Conservation (phyloP, 345 rosid species). For the Physaria fendleri region DNA sequence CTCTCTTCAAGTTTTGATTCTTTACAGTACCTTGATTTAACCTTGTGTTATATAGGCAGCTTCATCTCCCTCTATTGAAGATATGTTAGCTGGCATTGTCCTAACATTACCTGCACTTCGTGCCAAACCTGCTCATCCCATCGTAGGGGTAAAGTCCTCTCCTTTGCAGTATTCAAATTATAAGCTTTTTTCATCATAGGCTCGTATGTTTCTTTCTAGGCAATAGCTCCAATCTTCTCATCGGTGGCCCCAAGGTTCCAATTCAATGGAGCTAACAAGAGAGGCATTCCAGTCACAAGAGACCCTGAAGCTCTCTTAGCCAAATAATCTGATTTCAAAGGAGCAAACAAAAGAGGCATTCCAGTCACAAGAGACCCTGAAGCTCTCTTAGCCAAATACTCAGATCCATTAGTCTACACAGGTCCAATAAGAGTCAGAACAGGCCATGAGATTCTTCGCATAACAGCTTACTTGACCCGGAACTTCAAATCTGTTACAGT, state of each 20-base stretch:
- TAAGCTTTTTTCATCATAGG: not conserved
- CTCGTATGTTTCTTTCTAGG: constrained; percentile 39
- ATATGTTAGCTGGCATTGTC: constrained; percentile 72
- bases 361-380: too few relatives aligned
- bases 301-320: too few relatives aligned
- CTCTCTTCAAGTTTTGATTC: not conserved
- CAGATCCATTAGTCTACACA: too few relatives aligned
- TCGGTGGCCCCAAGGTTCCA: constrained; percentile 74
- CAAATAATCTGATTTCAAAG: too few relatives aligned
- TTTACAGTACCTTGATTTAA: not conserved
- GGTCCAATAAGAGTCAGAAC: too few relatives aligned
- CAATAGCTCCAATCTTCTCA: constrained; percentile 87
- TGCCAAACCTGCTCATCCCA: constrained; percentile 94
- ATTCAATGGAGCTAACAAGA: too few relatives aligned
- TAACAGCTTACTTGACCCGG: too few relatives aligned
- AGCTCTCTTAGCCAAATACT: too few relatives aligned
- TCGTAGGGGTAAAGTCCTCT: constrained; percentile 63
- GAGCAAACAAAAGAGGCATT: too few relatives aligned
- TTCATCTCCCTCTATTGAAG: constrained; percentile 44
- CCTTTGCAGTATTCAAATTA: not conserved
- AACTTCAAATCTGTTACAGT: too few relatives aligned
- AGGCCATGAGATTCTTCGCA: too few relatives aligned
- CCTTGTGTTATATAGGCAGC: constrained; percentile 57
- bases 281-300: too few relatives aligned
- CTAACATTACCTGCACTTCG: constrained; percentile 92